Evolutionary conservation across 2,329 filamentous ascomycete genomes (phyloP).

Genomic region (Aspergillus sergii): DNA sequence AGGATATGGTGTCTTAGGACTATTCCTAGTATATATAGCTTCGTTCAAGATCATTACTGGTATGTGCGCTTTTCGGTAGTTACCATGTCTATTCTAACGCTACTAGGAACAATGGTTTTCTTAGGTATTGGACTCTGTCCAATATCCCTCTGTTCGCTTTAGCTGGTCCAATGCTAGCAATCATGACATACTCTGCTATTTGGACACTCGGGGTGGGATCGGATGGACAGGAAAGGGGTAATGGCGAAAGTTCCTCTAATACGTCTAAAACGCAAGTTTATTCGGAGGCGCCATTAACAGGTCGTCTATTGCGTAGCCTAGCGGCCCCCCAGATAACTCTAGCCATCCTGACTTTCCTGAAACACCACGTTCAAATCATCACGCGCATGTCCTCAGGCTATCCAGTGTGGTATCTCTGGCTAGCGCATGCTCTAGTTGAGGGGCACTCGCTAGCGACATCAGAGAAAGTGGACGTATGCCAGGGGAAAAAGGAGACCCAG

Average conservation of each 20-base stretch:
- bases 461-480: not conserved
- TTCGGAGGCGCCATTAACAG: not conserved
- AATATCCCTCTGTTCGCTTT: constrained; percentile 12
- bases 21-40: constrained; percentile 12
- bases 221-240: not conserved
- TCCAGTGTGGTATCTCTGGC: constrained; percentile 14
- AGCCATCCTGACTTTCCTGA: constrained; percentile 4
- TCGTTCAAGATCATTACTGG: constrained; percentile 15
- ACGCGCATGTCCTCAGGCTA: constrained; percentile 14
- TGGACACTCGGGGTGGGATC: not conserved
- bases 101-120: constrained; percentile 13
- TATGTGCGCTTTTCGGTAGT: not conserved
- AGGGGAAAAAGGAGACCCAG: not conserved
- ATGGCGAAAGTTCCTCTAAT: not conserved
- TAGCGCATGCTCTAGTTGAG: constrained; percentile 1
- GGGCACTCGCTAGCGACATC: not conserved
- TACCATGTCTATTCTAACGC: not conserved
- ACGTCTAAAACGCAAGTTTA: not conserved
- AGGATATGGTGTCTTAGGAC: constrained; percentile 8
- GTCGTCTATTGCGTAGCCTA: constrained; percentile 9
- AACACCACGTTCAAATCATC: constrained; percentile 15
- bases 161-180: constrained; percentile 9
- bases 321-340: constrained; percentile 11
- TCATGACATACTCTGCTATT: constrained; percentile 3
- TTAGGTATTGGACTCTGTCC: constrained; percentile 14